phyloP scores from a whole-genome alignment of 148 eudicot species.

The Linanthus parryae region DNA sequence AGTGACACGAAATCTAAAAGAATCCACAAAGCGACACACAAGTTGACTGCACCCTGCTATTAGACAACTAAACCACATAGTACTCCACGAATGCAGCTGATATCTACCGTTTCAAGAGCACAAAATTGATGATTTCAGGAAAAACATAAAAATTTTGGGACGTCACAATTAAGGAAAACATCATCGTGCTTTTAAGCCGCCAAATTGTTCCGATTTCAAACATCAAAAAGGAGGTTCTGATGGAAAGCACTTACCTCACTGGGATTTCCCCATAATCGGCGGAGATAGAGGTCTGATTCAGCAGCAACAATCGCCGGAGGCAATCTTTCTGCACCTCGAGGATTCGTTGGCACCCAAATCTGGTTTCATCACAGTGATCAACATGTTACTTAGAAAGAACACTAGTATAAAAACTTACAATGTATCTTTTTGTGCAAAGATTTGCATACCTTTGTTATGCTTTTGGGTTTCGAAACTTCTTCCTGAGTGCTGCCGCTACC shows the following conservation, averaged over 20 bases:
- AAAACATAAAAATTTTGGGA: too few species aligned
- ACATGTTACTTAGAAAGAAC: background rate
- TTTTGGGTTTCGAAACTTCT: background rate
- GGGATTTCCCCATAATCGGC: slow-evolving; percentile 25
- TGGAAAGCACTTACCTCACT: slow-evolving; percentile 17
- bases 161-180: too few species aligned
- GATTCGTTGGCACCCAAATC: slow-evolving; percentile 29
- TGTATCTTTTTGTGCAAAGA: background rate
- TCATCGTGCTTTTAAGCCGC: too few species aligned
- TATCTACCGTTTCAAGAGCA: too few species aligned
- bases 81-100: too few species aligned
- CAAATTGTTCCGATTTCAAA: too few species aligned
- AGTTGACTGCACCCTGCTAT: too few species aligned
- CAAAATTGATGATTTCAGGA: too few species aligned
- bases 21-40: too few species aligned
- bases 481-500: background rate
- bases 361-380: slow-evolving; percentile 4
- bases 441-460: slow-evolving; percentile 15
- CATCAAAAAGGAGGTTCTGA: background rate
- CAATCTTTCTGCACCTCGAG: slow-evolving; percentile 29
- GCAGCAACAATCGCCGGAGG: slow-evolving; percentile 26
- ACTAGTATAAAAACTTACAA: background rate
- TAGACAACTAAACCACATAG: too few species aligned
- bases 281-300: slow-evolving; percentile 23
- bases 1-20: too few species aligned